Evolutionary conservation across 2,329 filamentous ascomycete species (phyloP).

Genomic region (Cryoendolithus antarcticus): DNA sequence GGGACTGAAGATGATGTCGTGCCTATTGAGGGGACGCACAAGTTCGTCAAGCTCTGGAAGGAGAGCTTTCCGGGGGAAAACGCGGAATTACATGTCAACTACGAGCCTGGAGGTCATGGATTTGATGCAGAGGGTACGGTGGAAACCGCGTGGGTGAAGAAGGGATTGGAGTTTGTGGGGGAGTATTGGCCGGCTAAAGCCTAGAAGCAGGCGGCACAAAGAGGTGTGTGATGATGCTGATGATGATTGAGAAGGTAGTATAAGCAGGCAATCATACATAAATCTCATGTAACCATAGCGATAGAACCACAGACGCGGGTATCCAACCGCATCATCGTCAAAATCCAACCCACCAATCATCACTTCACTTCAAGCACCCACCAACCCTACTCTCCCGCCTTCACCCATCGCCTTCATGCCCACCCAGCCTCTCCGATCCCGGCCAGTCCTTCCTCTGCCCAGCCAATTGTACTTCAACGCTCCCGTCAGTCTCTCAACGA

Average conservation of each 20-base stretch:
- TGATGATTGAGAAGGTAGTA: too few relatives aligned
- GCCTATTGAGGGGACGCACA: conserved; percentile 16
- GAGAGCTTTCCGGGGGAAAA: conserved; percentile 1
- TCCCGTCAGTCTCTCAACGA: conserved; percentile 72
- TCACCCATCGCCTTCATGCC: conserved; percentile 42
- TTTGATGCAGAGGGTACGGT: conserved; percentile 21
- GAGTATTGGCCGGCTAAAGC: conserved; percentile 14
- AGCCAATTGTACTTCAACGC: conserved; percentile 96
- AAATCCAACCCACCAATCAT: too few relatives aligned
- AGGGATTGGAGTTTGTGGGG: conserved; percentile 15
- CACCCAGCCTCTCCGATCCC: conserved; percentile 82
- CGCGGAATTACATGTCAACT: conserved; percentile 5
- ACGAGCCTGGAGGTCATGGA: conserved; percentile 26
- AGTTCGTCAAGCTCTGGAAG: conserved; percentile 17
- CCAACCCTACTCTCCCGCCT: conserved; percentile 16
- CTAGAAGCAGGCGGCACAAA: too few relatives aligned
- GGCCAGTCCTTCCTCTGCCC: conserved; percentile 73
- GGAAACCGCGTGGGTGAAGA: conserved; percentile 20
- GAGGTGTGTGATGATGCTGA: too few relatives aligned
- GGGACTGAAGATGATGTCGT: conserved; percentile 24
- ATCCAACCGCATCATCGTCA: too few relatives aligned
- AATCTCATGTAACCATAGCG: too few relatives aligned
- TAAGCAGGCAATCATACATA: too few relatives aligned
- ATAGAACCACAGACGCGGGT: too few relatives aligned
- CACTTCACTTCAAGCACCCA: conserved; percentile 11